Evolutionary conservation across 176 grass and related monocot species (phyloP).

Genomic region (Elymus sibiricus): DNA sequence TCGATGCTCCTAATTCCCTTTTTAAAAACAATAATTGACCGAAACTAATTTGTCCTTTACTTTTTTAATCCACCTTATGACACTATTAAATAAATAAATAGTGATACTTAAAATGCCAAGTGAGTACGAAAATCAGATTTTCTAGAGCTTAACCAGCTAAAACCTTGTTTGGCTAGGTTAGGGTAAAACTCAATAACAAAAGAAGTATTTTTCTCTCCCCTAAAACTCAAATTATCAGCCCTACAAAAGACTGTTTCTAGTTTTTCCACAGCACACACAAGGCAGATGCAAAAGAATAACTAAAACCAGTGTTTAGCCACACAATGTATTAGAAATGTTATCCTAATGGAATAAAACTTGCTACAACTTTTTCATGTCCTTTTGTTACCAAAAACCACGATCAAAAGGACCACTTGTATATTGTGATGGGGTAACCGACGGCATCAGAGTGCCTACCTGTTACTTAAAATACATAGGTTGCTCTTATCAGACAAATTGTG

Average conservation of each 20-base stretch:
- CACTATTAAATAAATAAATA: neutral
- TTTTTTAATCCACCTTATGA: neutral
- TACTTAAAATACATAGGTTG: neutral
- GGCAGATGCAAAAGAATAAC: neutral
- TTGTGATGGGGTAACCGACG: neutral
- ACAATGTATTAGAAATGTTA: neutral
- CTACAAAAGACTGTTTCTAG: neutral
- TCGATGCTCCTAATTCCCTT: neutral
- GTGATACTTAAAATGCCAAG: neutral
- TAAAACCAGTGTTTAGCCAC: neutral
- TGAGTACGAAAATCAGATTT: neutral
- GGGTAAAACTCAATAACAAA: neutral
- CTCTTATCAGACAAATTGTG: neutral
- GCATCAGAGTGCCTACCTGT: neutral
- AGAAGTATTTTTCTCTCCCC: neutral
- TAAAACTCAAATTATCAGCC: neutral
- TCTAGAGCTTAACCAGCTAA: neutral
- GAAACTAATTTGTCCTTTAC: neutral
- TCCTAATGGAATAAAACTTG: neutral
- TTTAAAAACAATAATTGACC: neutral
- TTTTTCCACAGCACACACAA: neutral
- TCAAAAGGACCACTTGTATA: neutral
- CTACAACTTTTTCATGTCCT: neutral
- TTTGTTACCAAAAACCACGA: neutral
- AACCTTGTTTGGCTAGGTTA: neutral